These are phyloP conservation scores for Tylopilus balloui DNA, from an alignment of 768 basidiomycete genomes.

Conservation along the genomic window DNA sequence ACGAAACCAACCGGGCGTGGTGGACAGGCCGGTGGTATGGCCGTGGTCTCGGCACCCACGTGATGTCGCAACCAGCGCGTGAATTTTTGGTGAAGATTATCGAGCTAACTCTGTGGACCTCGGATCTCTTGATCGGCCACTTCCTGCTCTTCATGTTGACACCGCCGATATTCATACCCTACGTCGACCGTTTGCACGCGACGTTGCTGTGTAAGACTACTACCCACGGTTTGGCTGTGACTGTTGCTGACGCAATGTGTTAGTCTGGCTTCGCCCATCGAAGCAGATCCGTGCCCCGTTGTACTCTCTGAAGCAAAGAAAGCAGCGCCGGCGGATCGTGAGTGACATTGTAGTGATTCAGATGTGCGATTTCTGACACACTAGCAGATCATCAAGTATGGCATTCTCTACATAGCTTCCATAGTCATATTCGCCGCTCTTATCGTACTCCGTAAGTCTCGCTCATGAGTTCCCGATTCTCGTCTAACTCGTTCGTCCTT, in stretches of 20 bases:
- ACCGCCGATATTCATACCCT: constrained; percentile 84
- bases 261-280: constrained; percentile 93
- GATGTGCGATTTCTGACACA: constrained; percentile 8
- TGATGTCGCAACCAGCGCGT: constrained; percentile 95
- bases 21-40: constrained; percentile 99
- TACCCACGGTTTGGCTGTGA: constrained; percentile 6
- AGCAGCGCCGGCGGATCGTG: constrained; percentile 87
- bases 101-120: constrained; percentile 92
- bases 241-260: constrained; percentile 15
- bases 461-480: constrained; percentile 3
- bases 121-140: constrained; percentile 86
- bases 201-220: constrained; percentile 69
- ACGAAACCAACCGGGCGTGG: constrained; percentile 98
- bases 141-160: constrained; percentile 88
- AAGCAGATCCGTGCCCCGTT: constrained; percentile 92
- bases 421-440: constrained; percentile 70
- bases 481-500: constrained; percentile 6
- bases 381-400: constrained; percentile 75
- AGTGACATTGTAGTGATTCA: constrained; percentile 24
- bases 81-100: constrained; percentile 98
- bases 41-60: constrained; percentile 82
- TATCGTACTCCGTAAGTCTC: constrained; percentile 68
- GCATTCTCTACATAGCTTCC: constrained; percentile 66
- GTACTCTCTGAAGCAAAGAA: constrained; percentile 85
- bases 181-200: constrained; percentile 87